Evolutionary conservation across 1,284 basidiomycete species (phyloP).

Genomic region (Cronartium quercuum): DNA sequence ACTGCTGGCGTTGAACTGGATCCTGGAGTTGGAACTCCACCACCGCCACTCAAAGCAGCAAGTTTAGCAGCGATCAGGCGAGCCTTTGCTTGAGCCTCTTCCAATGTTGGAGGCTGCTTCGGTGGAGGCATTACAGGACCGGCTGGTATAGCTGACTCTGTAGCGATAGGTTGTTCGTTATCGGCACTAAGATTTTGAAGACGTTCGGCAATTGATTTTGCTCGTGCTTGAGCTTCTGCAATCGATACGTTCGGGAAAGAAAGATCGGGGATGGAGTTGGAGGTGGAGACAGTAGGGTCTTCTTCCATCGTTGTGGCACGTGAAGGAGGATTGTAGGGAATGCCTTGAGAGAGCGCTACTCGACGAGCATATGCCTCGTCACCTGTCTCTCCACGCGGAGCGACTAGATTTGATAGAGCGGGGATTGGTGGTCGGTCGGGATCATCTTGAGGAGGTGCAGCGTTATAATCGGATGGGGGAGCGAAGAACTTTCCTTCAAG

Average conservation of each 20-base stretch:
- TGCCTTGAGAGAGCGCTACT: constrained; percentile 30
- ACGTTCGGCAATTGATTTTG: constrained; percentile 35
- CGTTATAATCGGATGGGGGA: constrained; percentile 36
- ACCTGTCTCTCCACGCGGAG: constrained; percentile 41
- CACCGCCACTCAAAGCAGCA: constrained; percentile 22
- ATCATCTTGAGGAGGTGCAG: constrained; percentile 8
- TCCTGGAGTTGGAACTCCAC: not conserved
- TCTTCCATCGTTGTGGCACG: not conserved
- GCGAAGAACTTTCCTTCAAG: constrained; percentile 33
- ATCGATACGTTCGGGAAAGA: constrained; percentile 18
- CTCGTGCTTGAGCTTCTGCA: constrained; percentile 38
- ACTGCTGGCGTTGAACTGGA: not conserved
- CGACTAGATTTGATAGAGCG: not conserved
- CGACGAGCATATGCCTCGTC: constrained; percentile 40
- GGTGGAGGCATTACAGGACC: not conserved
- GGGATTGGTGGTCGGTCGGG: not conserved
- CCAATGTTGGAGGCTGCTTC: constrained; percentile 5
- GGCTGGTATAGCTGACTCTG: not conserved
- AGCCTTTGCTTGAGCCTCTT: constrained; percentile 37
- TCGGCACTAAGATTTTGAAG: constrained; percentile 27
- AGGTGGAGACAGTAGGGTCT: not conserved
- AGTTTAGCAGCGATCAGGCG: constrained; percentile 35
- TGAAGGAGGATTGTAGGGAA: constrained; percentile 7
- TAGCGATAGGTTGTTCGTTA: not conserved
- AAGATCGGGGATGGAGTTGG: not conserved